Evolutionary conservation across 2,329 filamentous ascomycete genomes (phyloP).

Genomic region (Cladosporium sp.): DNA sequence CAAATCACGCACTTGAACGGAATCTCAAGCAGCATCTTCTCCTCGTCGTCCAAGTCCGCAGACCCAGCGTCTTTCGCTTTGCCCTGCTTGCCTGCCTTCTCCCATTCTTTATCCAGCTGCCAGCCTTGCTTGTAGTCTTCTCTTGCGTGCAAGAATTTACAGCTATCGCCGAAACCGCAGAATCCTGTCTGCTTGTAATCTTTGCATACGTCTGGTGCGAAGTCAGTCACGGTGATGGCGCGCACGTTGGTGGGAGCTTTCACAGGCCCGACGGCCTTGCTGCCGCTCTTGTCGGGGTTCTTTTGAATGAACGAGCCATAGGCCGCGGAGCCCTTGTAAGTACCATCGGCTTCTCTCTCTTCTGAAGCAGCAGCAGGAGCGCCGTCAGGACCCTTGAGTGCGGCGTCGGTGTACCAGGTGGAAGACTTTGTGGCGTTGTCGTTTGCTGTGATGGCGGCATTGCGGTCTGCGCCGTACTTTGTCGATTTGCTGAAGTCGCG

Average conservation of each 20-base stretch:
- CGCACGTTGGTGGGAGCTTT: constrained; percentile 88
- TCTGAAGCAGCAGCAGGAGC: not conserved
- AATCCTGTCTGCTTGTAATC: constrained; percentile 83
- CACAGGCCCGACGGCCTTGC: constrained; percentile 69
- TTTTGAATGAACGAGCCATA: constrained; percentile 75
- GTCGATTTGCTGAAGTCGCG: constrained; percentile 37
- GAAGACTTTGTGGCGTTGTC: constrained; percentile 88
- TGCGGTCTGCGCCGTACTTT: constrained; percentile 60
- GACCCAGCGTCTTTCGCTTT: constrained; percentile 56
- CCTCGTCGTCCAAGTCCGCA: constrained; percentile 62
- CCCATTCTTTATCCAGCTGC: constrained; percentile 95
- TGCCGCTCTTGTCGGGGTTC: constrained; percentile 69
- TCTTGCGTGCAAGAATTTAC: constrained; percentile 76
- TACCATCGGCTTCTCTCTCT: constrained; percentile 52
- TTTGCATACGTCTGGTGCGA: constrained; percentile 90
- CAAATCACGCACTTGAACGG: constrained; percentile 91
- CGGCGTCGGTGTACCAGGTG: constrained; percentile 83
- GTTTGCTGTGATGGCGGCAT: constrained; percentile 61
- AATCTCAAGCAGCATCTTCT: constrained; percentile 75
- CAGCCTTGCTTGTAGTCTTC: constrained; percentile 88
- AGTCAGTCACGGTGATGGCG: constrained; percentile 87
- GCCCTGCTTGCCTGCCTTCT: constrained; percentile 72
- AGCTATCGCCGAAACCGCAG: constrained; percentile 73
- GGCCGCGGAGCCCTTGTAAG: constrained; percentile 74
- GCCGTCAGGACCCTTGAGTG: constrained; percentile 46